These are phyloP conservation scores for Penicillium angulare DNA, from an alignment of 495 filamentous ascomycete genomes.

Conservation along the genomic window DNA sequence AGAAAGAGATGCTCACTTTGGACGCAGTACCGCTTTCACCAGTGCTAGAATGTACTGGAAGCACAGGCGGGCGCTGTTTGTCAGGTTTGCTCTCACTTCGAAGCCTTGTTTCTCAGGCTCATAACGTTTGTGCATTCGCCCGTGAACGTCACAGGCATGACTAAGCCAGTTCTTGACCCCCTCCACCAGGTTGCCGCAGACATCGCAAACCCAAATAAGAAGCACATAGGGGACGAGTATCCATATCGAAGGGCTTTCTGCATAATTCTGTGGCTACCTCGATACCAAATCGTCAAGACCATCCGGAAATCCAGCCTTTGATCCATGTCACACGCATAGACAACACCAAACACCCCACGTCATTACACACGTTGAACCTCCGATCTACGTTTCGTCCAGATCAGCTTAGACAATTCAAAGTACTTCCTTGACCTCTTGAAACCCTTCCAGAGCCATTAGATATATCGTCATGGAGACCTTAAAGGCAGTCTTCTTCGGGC, in stretches of 20 bases:
- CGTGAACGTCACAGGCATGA: constrained; percentile 19
- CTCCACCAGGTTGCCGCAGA: constrained; percentile 13
- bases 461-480: constrained; percentile 75
- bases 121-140: background rate
- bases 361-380: background rate
- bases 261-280: background rate
- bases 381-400: background rate
- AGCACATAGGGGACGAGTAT: background rate
- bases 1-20: constrained; percentile 14
- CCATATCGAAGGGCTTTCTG: constrained; percentile 1
- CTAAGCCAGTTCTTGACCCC: constrained; percentile 12
- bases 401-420: background rate
- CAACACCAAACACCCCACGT: constrained; percentile 9
- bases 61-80: constrained; percentile 26
- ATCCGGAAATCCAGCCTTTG: background rate
- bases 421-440: background rate
- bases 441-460: background rate
- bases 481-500: constrained; percentile 84
- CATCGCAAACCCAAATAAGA: constrained; percentile 18
- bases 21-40: constrained; percentile 13
- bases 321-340: constrained; percentile 9
- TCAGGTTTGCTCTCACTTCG: constrained; percentile 26
- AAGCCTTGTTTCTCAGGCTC: constrained; percentile 16
- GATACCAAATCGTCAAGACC: background rate
- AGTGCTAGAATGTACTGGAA: constrained; percentile 44